Percentiles rank a stretch among this genome's conserved stretches.
Conservation (phyloP, 2,329 filamentous ascomycete species). For the Fusarium secorum region DNA sequence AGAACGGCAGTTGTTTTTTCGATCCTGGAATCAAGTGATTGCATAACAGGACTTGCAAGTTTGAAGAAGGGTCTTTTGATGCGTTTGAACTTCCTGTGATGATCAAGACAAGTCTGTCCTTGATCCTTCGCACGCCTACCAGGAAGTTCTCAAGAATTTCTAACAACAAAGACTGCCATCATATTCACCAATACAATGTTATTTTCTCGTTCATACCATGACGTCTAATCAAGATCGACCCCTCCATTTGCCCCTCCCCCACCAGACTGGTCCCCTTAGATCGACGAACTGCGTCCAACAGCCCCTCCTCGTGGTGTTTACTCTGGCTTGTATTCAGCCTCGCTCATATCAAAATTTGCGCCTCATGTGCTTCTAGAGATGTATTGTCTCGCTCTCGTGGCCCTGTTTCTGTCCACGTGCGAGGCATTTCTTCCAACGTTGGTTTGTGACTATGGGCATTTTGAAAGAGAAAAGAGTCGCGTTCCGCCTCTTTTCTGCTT, state of each 20-base stretch:
- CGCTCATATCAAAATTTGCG: background rate
- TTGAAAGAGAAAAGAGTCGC: slow-evolving; percentile 38
- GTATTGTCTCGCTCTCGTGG: slow-evolving; percentile 25
- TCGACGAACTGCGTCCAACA: slow-evolving; percentile 44
- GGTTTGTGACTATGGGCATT: slow-evolving; percentile 1
- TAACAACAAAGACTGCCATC: background rate
- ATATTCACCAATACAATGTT: slow-evolving; percentile 13
- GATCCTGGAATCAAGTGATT: slow-evolving; percentile 22
- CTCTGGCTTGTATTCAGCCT: slow-evolving; percentile 39
- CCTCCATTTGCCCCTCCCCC: slow-evolving; percentile 43
- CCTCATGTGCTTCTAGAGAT: slow-evolving; percentile 27
- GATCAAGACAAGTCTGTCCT: background rate
- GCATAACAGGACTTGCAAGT: background rate
- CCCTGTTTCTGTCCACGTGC: slow-evolving; percentile 39
- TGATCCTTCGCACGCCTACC: background rate
- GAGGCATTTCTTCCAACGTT: slow-evolving; percentile 21
- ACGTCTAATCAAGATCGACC: slow-evolving; percentile 34
- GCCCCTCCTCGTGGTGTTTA: slow-evolving; percentile 44
- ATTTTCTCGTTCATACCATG: slow-evolving; percentile 15
- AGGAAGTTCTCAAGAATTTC: background rate
- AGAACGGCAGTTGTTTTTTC: background rate
- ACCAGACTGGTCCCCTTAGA: slow-evolving; percentile 27
- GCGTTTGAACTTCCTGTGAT: background rate
- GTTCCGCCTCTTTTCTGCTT: slow-evolving; percentile 15
- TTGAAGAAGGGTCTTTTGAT: background rate